phyloP scores from a whole-genome alignment of 352 stramenopile species.

The Stramenopiles sp. region DNA sequence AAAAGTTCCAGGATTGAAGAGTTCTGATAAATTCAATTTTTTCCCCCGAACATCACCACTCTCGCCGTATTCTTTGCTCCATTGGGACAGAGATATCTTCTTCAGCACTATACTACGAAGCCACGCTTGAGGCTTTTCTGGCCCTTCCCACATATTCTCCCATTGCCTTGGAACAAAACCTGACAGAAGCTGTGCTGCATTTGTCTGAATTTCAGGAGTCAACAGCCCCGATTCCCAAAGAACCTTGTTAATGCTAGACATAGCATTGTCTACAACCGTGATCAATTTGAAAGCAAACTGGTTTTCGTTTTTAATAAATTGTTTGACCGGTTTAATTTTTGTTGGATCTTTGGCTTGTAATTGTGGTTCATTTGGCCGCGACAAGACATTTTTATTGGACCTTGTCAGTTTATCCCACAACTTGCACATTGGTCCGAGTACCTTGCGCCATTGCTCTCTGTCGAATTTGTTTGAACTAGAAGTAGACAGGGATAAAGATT shows the following conservation, averaged over 20 bases:
- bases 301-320: constrained; percentile 70
- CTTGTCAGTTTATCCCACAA: constrained; percentile 55
- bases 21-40: constrained; percentile 57
- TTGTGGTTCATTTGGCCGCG: neutral
- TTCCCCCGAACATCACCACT: constrained; percentile 43
- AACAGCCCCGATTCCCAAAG: constrained; percentile 67
- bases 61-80: constrained; percentile 41
- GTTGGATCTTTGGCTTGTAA: neutral
- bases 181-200: constrained; percentile 46
- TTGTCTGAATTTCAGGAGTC: constrained; percentile 56
- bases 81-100: constrained; percentile 53
- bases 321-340: constrained; percentile 39
- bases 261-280: constrained; percentile 39
- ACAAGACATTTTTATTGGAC: constrained; percentile 4
- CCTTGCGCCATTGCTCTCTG: constrained; percentile 59
- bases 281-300: constrained; percentile 47
- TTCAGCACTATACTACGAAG: constrained; percentile 47
- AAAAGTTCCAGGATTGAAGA: constrained; percentile 78
- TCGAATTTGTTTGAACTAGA: constrained; percentile 52
- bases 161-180: constrained; percentile 48
- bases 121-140: constrained; percentile 37
- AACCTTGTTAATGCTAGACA: constrained; percentile 58
- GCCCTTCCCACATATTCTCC: constrained; percentile 53
- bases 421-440: constrained; percentile 63
- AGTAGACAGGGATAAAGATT: constrained; percentile 47